Evolutionary conservation across 2,329 filamentous ascomycete species (phyloP), one percentile per base, ranked within the genome.

Genomic region (Aspergillus caelatus): DNA sequence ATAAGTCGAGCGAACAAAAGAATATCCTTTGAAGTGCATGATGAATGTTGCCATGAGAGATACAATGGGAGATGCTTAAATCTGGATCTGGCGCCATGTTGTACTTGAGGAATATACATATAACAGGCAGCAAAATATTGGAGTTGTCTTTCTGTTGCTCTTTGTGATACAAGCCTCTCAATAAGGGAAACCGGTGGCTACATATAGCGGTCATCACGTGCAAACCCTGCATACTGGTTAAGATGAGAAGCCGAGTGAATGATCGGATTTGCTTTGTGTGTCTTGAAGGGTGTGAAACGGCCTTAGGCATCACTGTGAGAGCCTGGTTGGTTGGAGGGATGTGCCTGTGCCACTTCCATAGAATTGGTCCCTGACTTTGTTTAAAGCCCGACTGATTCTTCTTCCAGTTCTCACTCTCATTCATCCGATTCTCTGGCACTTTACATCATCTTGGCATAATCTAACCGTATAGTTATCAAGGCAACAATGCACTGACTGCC

Each of bases 281-380:
- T 14, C 34, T 36, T 36, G 23, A 9, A 34, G 14, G 19, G n/a
- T 36, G 11, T 39, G 6, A 39, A 39, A 3, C 14, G 41, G 3
- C 52, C 52, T 55, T 55, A 39, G 52, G 32, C 52, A 55, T 21
- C 32, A 39, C 21, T 36, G 12, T 39, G 21, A 39, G 26, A 16
- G 9, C 9, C 7, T 36, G 52, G 52, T 55, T 55, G 34, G 52
- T 32, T 55, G 52, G 5, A 26, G 32, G 19, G n/a, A 19, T 55
- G 52, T 36, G 28, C 28, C 48, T 55, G 52, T 55, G 23, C 52
- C 21, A 55, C 52, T 41, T 55, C 52, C 52, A 41, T 26, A 32
- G 32, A 39, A n/a, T 32, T n/a, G 48, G 28, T 11, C 16, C 21
- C 9, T 28, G 52, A 26, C 52, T 16, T 26, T 23, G 11, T 55